A percentile compares a stretch with the other conserved stretches of the same genome.
Evolutionary conservation across 106 monocot species (phyloP).

Genomic region (Gastrodia elata): DNA sequence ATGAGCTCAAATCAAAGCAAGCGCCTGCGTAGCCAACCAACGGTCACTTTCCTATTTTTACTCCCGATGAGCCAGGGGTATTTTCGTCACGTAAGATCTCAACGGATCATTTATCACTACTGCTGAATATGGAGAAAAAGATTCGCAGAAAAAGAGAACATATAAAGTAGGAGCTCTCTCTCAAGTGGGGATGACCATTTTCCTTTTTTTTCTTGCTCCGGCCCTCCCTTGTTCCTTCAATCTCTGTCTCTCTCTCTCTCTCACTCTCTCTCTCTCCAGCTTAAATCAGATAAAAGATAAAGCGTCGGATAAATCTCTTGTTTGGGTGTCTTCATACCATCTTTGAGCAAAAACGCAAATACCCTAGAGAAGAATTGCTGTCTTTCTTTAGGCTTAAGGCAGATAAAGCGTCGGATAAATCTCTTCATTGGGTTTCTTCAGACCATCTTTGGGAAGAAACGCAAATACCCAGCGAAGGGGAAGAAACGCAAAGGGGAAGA

Average conservation of each 20-base stretch:
- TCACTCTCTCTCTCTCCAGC: not conserved
- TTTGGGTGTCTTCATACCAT: not conserved
- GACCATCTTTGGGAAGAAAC: not conserved
- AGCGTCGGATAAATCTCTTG: not conserved
- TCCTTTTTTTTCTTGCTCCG: not conserved
- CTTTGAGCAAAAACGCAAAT: not conserved
- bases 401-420: not conserved
- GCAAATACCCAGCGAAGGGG: not conserved
- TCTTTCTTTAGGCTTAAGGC: not conserved
- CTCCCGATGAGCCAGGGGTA: not conserved
- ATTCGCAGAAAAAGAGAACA: not conserved
- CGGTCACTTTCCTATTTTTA: not conserved
- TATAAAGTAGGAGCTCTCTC: constrained; percentile 3
- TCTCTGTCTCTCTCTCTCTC: not conserved
- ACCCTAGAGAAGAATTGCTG: not conserved
- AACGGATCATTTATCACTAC: constrained; percentile 12
- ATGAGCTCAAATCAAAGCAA: constrained; percentile 2
- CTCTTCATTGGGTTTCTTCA: not conserved
- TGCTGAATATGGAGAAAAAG: constrained; percentile 7
- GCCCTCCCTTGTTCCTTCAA: not conserved
- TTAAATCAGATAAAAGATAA: not conserved
- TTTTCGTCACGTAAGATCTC: constrained; percentile 15
- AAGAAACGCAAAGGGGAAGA: not conserved
- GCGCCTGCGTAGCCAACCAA: constrained; percentile 4
- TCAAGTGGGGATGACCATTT: constrained; percentile 7